Evolutionary conservation across 2,329 filamentous ascomycete genomes (phyloP), one percentile per base, ranked within the genome.

Genomic region (Aspergillus hiratsukae): DNA sequence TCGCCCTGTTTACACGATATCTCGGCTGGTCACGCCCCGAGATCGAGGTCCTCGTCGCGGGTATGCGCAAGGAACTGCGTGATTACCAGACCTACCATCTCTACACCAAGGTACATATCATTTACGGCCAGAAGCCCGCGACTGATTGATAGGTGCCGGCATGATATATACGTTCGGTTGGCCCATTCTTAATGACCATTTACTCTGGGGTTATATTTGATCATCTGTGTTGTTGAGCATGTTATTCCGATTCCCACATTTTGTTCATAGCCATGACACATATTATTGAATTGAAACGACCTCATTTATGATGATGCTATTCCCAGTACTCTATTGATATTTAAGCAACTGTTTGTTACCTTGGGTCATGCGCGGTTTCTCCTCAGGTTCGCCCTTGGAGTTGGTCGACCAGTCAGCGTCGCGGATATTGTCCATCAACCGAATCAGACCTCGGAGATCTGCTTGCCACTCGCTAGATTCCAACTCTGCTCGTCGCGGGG

Each of bases 1-100:
- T 73, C 56, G 70, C 72, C 7, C 61, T 75, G 21, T 73, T 77
- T 61, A 76, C 72, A 3, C 66, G 72, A 5, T 62, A 70, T n/a
- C 64, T 76, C 28, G 71, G 72, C 0, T 76, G 73, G 74, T 61
- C 62, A 5, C 59, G 66, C 1, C 63, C 68, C 19, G 67, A 76
- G 62, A 72, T 78, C 7, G 66, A 76, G 54, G 69, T 69, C 0
- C 68, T 77, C 21, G 57, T 76, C 45, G 72, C 70, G 3, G 69
- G 71, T 8, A 74, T 75, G 19, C 72, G 70, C 54, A 65, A 63
- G 40, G 75, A 77, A 61, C 54, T 76, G 19, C 63, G 64, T 43
- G 69, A 77, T 65, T 62, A 61, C 31, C 66, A 60, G 2, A 66
- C 10, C 21, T 46, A 72, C 49, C 75, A 77, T 64, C 55, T 72